These are phyloP conservation scores for Lodderomyces orthopsilosis DNA, from an alignment of 1,139 yeast genomes.

Conservation along the genomic window DNA sequence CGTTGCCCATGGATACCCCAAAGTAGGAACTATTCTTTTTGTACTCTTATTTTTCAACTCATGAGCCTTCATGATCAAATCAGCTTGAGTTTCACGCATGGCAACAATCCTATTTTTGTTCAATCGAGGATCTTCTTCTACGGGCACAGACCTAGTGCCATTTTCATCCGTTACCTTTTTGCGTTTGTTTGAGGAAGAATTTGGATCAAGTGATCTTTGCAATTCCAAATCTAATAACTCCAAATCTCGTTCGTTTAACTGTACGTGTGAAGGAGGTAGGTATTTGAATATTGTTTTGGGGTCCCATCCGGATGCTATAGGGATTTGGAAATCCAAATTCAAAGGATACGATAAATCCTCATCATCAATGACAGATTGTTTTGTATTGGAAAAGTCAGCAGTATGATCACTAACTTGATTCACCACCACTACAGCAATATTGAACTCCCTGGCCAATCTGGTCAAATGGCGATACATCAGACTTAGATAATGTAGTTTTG, in stretches of 20 bases:
- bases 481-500: slow-evolving; percentile 43
- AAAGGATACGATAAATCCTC: slow-evolving; percentile 29
- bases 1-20: slow-evolving; percentile 43
- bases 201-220: slow-evolving; percentile 10
- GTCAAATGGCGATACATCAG: slow-evolving; percentile 49
- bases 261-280: slow-evolving; percentile 7
- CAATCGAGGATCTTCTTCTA: slow-evolving; percentile 5
- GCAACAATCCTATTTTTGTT: slow-evolving; percentile 4
- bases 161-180: slow-evolving; percentile 1
- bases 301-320: slow-evolving; percentile 79
- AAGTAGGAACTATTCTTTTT: slow-evolving; percentile 33
- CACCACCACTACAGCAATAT: slow-evolving; percentile 65
- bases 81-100: slow-evolving; percentile 12
- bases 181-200: slow-evolving; percentile 1
- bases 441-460: slow-evolving; percentile 44
- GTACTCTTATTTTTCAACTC: slow-evolving; percentile 16
- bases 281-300: slow-evolving; percentile 9
- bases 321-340: slow-evolving; percentile 64
- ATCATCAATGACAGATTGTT: slow-evolving; percentile 10
- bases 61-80: slow-evolving; percentile 17
- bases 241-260: slow-evolving; percentile 11
- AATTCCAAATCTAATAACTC: slow-evolving; percentile 14
- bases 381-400: slow-evolving; percentile 13
- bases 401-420: slow-evolving; percentile 75
- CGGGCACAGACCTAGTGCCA: neutral